These are phyloP conservation scores for Diaporthe sp. DNA, from an alignment of 2,329 filamentous ascomycete genomes.

Conservation along the genomic window DNA sequence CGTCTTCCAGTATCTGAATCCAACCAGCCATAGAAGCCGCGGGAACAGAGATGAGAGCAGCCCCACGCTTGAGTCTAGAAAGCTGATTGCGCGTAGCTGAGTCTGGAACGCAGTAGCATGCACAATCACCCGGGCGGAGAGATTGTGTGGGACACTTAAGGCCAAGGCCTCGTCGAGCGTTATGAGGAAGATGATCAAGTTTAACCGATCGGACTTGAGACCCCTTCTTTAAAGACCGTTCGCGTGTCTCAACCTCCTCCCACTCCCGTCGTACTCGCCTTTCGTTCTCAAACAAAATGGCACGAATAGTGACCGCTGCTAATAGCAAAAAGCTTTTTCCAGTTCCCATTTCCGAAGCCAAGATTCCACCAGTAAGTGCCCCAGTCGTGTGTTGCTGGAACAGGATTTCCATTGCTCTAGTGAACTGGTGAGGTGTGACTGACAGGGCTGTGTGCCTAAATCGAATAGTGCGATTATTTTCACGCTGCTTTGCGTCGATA, in stretches of 20 bases:
- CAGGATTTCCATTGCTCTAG: not conserved
- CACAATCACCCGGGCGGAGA: not conserved
- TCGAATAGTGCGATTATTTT: not conserved
- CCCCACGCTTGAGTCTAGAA: not conserved
- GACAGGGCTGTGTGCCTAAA: not conserved
- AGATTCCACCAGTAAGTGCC: not conserved
- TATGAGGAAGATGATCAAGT: not conserved
- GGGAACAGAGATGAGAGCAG: not conserved
- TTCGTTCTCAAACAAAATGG: not conserved
- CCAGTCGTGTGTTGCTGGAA: not conserved
- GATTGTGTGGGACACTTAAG: constrained; percentile 15
- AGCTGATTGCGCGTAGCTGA: not conserved
- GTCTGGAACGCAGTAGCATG: constrained; percentile 20
- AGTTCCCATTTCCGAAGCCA: constrained; percentile 3
- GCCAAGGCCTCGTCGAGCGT: not conserved
- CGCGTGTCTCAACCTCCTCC: not conserved
- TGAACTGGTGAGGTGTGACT: constrained; percentile 22
- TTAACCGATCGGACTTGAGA: not conserved
- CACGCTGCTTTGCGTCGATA: not conserved
- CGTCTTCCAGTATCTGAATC: not conserved
- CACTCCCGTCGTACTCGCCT: not conserved
- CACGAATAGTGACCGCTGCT: not conserved
- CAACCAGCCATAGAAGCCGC: not conserved
- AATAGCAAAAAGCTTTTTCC: constrained; percentile 3
- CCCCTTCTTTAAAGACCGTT: not conserved